These are phyloP conservation scores for Boletus vinaceobasis DNA, from an alignment of 768 basidiomycete genomes.

Conservation along the genomic window DNA sequence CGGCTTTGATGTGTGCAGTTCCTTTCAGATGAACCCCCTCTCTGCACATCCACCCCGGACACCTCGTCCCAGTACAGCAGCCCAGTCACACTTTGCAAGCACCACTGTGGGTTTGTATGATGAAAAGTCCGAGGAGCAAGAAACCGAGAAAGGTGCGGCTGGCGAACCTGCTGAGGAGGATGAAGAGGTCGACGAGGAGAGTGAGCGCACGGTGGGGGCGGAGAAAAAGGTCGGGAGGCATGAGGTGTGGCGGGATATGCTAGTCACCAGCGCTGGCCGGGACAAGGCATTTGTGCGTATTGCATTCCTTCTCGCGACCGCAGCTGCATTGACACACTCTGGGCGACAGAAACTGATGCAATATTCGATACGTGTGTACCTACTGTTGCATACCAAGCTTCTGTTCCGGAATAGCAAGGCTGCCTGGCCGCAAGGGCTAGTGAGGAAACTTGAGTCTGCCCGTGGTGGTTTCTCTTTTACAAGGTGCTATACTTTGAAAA, in stretches of 20 bases:
- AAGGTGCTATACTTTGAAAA: constrained; percentile 45
- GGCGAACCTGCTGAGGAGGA: constrained; percentile 28
- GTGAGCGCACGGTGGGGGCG: constrained; percentile 41
- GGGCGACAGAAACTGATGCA: constrained; percentile 75
- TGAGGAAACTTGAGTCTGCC: constrained; percentile 53
- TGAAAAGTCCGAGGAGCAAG: constrained; percentile 38
- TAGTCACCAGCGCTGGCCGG: constrained; percentile 72
- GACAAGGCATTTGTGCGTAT: constrained; percentile 80
- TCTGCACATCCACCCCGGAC: constrained; percentile 78
- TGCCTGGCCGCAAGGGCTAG: constrained; percentile 54
- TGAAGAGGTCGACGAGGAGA: constrained; percentile 49
- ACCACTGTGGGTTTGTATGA: constrained; percentile 36
- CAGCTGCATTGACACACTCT: background rate
- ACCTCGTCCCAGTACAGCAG: constrained; percentile 41
- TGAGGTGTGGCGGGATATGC: constrained; percentile 79
- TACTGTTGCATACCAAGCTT: constrained; percentile 62
- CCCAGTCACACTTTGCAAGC: constrained; percentile 25
- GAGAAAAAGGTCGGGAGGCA: constrained; percentile 51
- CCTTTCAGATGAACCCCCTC: constrained; percentile 81
- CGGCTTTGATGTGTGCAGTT: constrained; percentile 53
- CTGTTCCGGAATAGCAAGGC: constrained; percentile 42
- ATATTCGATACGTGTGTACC: constrained; percentile 73
- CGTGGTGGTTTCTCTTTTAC: constrained; percentile 67
- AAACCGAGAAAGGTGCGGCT: constrained; percentile 12
- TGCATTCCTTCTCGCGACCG: background rate